Evolutionary conservation across 495 filamentous ascomycete genomes (phyloP), one percentile per base, ranked within the genome.

Genomic region (Trichoderma virens): DNA sequence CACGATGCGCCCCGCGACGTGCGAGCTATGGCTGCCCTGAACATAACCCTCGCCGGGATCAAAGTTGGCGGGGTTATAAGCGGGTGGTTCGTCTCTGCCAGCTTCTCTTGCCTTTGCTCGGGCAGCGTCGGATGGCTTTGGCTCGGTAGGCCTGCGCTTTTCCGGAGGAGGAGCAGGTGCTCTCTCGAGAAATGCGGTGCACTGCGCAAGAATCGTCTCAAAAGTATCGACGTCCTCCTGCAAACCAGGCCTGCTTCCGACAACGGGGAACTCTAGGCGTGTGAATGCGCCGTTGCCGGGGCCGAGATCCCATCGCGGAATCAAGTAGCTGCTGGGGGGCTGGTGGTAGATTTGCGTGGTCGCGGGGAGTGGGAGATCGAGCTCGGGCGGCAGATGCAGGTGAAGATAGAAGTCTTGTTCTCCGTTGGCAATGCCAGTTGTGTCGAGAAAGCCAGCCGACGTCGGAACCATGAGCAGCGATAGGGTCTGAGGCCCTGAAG

Each of bases 341-440:
- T 96, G 90, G 71, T 96, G 91, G 75, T 92, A 97, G 70, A 97
- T 93, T 72, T 97, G 92, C 6, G 92, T 96, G 0, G 91, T 96
- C 25, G 92, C 92, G 16, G 92, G 92, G 18, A 97, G 78, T 0
- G 92, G 89, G 8, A 97, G 84, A 69, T 96, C 92, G 67, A 97
- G 82, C 79, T 96, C 92, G n/a, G 92, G 92, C 16, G 92, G 92
- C 1, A 97, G 86, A 67, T 94, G 88, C 39, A 97, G 84, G 71
- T 97, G 92, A 1, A 97, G 86, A 72, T 96, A 97, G 78, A 96
- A 97, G 76, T 97, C 92, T 71, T 96, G 90, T 70, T 96, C 91
- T 1, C 86, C 83, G 23, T 79, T 79, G 43, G 79, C 79, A 65
- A 82, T 80, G 43, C 83, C 77, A 38, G 78, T 77, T 9, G 85